Base-by-base conservation (phyloP, 2,329 filamentous ascomycete genomes). In the Pezicula radicicola region DNA sequence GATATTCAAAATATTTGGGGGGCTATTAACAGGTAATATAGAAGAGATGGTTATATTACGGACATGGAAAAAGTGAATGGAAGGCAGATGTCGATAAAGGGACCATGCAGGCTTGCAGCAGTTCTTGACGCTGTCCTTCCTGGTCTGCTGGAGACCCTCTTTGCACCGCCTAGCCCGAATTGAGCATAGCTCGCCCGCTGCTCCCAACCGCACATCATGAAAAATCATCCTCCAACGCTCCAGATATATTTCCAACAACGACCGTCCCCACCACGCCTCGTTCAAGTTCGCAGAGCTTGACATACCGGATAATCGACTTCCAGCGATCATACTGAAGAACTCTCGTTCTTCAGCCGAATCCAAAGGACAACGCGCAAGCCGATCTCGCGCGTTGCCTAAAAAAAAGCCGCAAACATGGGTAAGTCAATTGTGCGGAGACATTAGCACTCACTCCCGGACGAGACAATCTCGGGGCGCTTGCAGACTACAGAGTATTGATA, bases 371-470 rank as follows among this genome's bases (percentile, higher is more conserved):
- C 53, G 63, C 63, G 62, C 63, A 64, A 61, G 61, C 52, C 53
- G 54, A 53, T 60, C 57, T 61, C 73, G 77, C 76, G 75, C 75
- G 70, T 72, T 63, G 68, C 69, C 68, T 56, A 55, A 43, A 63
- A 65, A 65, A 67, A 69, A 71, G 73, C 74, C 78, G 79, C 79
- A 80, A 84, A 75, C 76, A 84, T 84, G 80, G 76, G 80, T 84
- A 72, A 70, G 78, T 65, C 54, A 60, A 48, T 49, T 53, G 55
- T 51, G 28, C 46, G 57, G 48, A 54, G 51, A 53, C 47, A 45
- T 46, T 48, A 49, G 45, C 52, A 51, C 45, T 51, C 42, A 30
- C 43, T 47, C 25, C 30, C 42, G 40, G 43, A 13, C 36, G 40
- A 48, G 35, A 47, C 21, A 39, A 19, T 43, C 27, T n/a, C 28